These are phyloP conservation scores for Fusarium penzigii DNA, from an alignment of 2,329 filamentous ascomycete species.

Conservation along the genomic window DNA sequence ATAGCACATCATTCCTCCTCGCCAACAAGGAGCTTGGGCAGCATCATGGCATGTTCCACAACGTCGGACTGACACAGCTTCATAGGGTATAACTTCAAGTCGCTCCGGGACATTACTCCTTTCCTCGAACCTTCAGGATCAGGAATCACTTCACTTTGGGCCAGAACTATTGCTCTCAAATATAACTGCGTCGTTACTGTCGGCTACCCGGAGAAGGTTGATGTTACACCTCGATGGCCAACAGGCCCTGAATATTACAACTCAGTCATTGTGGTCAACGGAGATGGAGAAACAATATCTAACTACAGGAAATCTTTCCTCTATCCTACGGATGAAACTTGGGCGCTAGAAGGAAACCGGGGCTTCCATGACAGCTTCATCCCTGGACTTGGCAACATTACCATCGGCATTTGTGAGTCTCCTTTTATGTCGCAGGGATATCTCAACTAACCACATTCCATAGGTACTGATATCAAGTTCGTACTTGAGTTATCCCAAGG, in stretches of 20 bases:
- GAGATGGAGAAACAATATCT: conserved; percentile 58
- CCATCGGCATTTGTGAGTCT: conserved; percentile 57
- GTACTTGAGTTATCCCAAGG: no score
- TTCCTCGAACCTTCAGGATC: conserved; percentile 66
- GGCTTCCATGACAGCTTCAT: conserved; percentile 52
- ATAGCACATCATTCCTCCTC: no score
- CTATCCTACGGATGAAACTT: conserved; percentile 62
- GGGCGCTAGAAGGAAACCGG: conserved; percentile 55
- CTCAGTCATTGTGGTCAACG: conserved; percentile 53
- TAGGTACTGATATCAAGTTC: conserved; percentile 59
- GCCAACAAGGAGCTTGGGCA: no score
- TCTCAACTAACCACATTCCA: not conserved
- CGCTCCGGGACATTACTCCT: conserved; percentile 65
- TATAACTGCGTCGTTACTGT: conserved; percentile 68
- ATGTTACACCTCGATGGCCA: conserved; percentile 51
- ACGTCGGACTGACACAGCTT: conserved; percentile 3
- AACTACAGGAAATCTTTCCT: conserved; percentile 64
- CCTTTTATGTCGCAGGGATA: not conserved
- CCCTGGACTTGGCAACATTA: conserved; percentile 50
- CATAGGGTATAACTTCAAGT: conserved; percentile 76
- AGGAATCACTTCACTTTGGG: conserved; percentile 73
- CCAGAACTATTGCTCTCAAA: conserved; percentile 63
- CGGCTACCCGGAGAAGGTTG: conserved; percentile 73
- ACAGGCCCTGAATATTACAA: conserved; percentile 57
- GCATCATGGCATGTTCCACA: not conserved